A percentile compares a stretch with the other conserved stretches of the same genome.
Evolutionary conservation across 345 rosid species (phyloP).

Genomic region (Barbarea vulgaris): DNA sequence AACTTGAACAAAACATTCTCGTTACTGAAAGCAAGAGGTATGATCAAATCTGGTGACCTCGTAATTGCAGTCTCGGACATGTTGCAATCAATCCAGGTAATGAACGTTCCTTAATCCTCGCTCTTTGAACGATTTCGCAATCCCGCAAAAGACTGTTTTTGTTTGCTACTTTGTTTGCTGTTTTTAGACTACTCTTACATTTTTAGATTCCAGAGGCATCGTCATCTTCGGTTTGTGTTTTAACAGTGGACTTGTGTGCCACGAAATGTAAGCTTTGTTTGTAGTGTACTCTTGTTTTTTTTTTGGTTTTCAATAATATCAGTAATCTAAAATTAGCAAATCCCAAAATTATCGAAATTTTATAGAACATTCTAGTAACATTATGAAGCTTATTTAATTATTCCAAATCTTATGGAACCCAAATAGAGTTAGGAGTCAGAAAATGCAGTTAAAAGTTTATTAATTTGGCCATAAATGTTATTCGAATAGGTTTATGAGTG

Average conservation of each 20-base stretch:
- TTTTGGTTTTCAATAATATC: slow-evolving; percentile 18
- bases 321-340: neutral
- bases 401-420: neutral
- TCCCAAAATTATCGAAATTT: neutral
- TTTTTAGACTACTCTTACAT: slow-evolving; percentile 25
- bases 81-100: slow-evolving; percentile 94
- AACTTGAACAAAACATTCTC: slow-evolving; percentile 91
- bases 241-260: slow-evolving; percentile 21
- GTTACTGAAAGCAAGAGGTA: slow-evolving; percentile 91
- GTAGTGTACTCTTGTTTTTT: slow-evolving; percentile 14
- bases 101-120: slow-evolving; percentile 69
- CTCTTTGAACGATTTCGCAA: neutral
- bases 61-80: slow-evolving; percentile 95
- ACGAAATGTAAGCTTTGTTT: slow-evolving; percentile 37
- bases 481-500: neutral
- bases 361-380: neutral
- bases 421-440: neutral
- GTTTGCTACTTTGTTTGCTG: slow-evolving; percentile 15
- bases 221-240: slow-evolving; percentile 13
- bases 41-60: slow-evolving; percentile 96
- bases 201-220: slow-evolving; percentile 13
- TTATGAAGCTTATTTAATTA: neutral
- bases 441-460: neutral
- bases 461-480: neutral
- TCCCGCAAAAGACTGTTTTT: slow-evolving; percentile 4